phyloP scores from a whole-genome alignment of 352 stramenopile genomes.

The Phytophthora palmivora region DNA sequence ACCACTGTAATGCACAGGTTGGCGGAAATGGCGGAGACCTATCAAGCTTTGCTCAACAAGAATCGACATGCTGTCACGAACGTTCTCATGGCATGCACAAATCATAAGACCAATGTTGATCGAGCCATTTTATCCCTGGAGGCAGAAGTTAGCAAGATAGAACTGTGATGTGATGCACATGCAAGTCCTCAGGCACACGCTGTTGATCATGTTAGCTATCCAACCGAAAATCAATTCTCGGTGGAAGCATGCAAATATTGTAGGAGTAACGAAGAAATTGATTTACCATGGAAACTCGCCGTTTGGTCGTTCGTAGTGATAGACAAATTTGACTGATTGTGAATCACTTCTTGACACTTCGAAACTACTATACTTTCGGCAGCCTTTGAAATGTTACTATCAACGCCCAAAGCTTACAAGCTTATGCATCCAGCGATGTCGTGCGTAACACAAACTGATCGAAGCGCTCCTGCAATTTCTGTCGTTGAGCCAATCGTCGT shows the following conservation, averaged over 20 bases:
- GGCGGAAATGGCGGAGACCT: slow-evolving; percentile 53
- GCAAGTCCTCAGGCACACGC: slow-evolving; percentile 8
- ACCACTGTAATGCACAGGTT: slow-evolving; percentile 38
- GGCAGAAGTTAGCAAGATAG: slow-evolving; percentile 56
- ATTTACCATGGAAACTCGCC: slow-evolving; percentile 31
- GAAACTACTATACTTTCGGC: neutral
- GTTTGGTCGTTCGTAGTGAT: slow-evolving; percentile 12
- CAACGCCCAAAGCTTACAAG: slow-evolving; percentile 5
- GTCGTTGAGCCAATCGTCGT: slow-evolving; percentile 79
- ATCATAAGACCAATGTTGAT: slow-evolving; percentile 73
- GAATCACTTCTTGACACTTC: slow-evolving; percentile 2
- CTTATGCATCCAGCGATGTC: slow-evolving; percentile 50
- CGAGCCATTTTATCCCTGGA: slow-evolving; percentile 67
- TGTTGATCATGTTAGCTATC: slow-evolving; percentile 1
- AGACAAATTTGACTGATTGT: slow-evolving; percentile 6
- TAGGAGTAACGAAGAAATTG: slow-evolving; percentile 39
- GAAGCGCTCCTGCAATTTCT: slow-evolving; percentile 88
- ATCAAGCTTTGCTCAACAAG: slow-evolving; percentile 61
- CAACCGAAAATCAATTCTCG: slow-evolving; percentile 22
- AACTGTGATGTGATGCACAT: slow-evolving; percentile 40
- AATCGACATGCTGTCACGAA: slow-evolving; percentile 69
- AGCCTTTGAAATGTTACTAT: slow-evolving; percentile 24
- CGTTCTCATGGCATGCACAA: slow-evolving; percentile 66
- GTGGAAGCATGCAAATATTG: slow-evolving; percentile 22
- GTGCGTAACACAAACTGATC: slow-evolving; percentile 84